Base-by-base conservation (phyloP, 2,329 filamentous ascomycete genomes). In the Penicillium glabrum region DNA sequence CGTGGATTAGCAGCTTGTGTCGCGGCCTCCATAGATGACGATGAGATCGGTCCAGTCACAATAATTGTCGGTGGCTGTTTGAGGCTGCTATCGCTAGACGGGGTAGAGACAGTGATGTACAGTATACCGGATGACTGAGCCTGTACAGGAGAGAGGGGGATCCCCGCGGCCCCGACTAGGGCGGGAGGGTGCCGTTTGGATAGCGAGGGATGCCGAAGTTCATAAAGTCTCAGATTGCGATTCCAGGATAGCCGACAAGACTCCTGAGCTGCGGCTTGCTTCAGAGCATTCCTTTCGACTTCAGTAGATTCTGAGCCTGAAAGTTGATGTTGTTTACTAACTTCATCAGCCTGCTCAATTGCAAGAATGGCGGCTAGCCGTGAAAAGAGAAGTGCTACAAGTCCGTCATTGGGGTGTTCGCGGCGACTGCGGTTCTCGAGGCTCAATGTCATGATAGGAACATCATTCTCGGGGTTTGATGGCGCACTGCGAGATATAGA, bases 351-450 rank as follows among this genome's bases (percentile, higher is more conserved):
- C 51, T 80, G 74, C 41, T 81, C 78, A 29, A 80, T 75, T 8
- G 79, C 79, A 21, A 80, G 68, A 66, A 81, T 77, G 46, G 77
- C 79, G 14, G 79, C 79, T 19, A 81, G 66, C 48, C 77, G 76
- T n/a, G 79, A 79, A 60, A 80, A 80, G 44, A 81, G 70, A 26
- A 74, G 70, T 0, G 77, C 71, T 1, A 80, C 69, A 10, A 80
- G 71, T 4, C 76, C 77, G 54, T 79, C 77, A 35, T 75, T 69
- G 27, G 76, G 72, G 35, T 72, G 67, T 13, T 72, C 68, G 16
- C 75, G 73, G 16, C 77, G 72, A 24, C 63, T 58, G 16, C 69
- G 65, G 2, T 73, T 67, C 54, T 78, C 75, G 19, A 80, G 69
- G 21, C 69, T 74, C 11, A 80, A 66, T 27, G 71, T 72, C 66